Base-by-base conservation (phyloP, 2,329 filamentous ascomycete genomes). In the Calonectria pteridis region DNA sequence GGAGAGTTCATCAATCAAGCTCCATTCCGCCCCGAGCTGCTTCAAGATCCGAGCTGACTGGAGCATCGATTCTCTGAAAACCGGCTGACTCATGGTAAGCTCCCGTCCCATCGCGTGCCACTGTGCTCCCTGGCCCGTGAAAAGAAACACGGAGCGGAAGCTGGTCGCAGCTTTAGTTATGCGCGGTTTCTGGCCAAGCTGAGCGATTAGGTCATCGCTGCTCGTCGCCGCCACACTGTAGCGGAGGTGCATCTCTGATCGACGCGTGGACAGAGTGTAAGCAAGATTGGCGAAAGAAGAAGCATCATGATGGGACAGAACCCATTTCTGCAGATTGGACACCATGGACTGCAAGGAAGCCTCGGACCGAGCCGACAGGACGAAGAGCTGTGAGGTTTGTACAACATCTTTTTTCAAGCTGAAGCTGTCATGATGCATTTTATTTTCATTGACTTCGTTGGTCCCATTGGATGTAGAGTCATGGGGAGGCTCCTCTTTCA, bases 61-160 rank as follows among this genome's bases (percentile, higher is more conserved):
- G 23, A 29, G 40, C 64, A 71, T 78, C 20, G 55, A 79, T 53
- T 53, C 35, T 63, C 53, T 71, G 46, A 68, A 80, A 37, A 37
- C 37, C 11, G 29, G 50, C 29, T 67, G 58, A 13, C 23, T 64
- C 71, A 16, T 31, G 7, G 50, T 51, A 33, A 73, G 75, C 84
- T 69, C 6, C 40, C 72, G 53, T 2, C 82, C 83, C 83, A 85
- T 84, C 14, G 66, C 63, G 11, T 78, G 73, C 83, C 83, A 85
- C 55, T 85, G 84, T 0, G 83, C 82, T 3, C 84, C 84, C 35
- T 85, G 84, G 0, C 84, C 84, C 0, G 82, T 84, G 69, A 85
- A 85, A 9, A 83, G 71, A 37, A 76, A 76, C 6, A 76, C 72
- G 4, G 70, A 72, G 62, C 29, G 51, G 23, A 63, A 70, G 46